phyloP scores from a whole-genome alignment of 1,139 yeast species.

The Geotrichum europaeum region DNA sequence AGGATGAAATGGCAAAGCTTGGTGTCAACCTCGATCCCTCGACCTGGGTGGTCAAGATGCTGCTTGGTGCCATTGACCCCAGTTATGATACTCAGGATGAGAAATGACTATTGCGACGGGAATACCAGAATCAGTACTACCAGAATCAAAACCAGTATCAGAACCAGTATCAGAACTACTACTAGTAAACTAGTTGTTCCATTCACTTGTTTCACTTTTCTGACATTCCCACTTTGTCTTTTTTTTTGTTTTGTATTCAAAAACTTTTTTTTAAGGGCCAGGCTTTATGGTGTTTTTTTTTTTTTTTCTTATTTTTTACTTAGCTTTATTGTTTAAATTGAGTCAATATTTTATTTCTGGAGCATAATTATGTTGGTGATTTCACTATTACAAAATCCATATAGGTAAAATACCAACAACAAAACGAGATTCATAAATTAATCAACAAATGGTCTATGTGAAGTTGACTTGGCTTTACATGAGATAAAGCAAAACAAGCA shows the following conservation, averaged over 20 bases:
- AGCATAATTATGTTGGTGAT: background rate
- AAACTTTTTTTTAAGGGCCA: background rate
- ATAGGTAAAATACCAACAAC: background rate
- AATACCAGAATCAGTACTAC: background rate
- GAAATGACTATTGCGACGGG: background rate
- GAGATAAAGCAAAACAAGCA: conserved; percentile 23
- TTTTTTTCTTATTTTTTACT: background rate
- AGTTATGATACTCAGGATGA: conserved; percentile 32
- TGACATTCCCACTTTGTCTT: background rate
- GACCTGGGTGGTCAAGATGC: conserved; percentile 31
- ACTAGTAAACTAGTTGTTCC: background rate
- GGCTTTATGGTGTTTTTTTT: background rate
- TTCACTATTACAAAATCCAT: background rate
- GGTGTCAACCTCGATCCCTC: conserved; percentile 33
- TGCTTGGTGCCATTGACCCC: conserved; percentile 30
- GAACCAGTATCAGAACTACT: background rate
- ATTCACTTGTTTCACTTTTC: too few species aligned
- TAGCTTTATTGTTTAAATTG: background rate
- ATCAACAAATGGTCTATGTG: too few species aligned
- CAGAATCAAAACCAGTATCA: background rate
- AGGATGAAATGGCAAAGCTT: conserved; percentile 31
- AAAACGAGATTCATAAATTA: too few species aligned
- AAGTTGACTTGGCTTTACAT: background rate
- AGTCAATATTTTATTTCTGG: background rate
- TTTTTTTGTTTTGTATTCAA: background rate